phyloP scores from a whole-genome alignment of 2,329 filamentous ascomycete species.

The Passalora sequoiae region DNA sequence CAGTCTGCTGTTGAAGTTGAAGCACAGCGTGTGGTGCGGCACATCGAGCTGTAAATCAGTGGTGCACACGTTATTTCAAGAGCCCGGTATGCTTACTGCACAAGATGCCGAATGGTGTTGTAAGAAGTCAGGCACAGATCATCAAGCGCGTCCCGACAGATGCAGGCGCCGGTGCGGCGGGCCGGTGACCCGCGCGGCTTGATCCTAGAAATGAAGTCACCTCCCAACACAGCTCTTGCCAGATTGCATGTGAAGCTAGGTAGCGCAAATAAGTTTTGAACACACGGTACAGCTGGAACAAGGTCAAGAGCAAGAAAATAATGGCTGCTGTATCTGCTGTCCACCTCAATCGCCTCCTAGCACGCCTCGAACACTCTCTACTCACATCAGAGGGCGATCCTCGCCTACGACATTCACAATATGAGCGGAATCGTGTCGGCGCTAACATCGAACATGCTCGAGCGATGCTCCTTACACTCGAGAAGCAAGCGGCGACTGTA shows the following conservation, averaged over 20 bases:
- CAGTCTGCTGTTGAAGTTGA: too few relatives aligned
- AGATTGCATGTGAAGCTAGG: conserved; percentile 11
- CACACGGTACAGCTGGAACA: background rate
- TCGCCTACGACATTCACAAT: conserved; percentile 50
- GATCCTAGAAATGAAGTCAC: conserved; percentile 1
- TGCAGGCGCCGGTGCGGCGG: background rate
- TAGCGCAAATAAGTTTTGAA: background rate
- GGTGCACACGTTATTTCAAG: too few relatives aligned
- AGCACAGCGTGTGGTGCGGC: too few relatives aligned
- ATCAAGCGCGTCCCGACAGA: background rate
- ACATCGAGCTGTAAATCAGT: too few relatives aligned
- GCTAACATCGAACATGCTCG: conserved; percentile 68
- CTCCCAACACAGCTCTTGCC: conserved; percentile 1
- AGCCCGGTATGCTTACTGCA: too few relatives aligned
- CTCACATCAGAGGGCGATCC: conserved; percentile 54
- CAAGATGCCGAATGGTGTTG: too few relatives aligned
- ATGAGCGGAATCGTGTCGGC: conserved; percentile 58
- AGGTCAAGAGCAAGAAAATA: background rate
- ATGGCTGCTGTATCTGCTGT: conserved; percentile 17
- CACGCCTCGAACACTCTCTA: conserved; percentile 60
- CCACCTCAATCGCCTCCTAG: conserved; percentile 57
- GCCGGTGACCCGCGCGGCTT: too few relatives aligned
- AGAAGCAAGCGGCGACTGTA: conserved; percentile 60
- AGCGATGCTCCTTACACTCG: conserved; percentile 62
- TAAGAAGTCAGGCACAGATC: too few relatives aligned